A percentile compares a stretch with the other conserved stretches of the same genome.
Evolutionary conservation across 139 green algal species (phyloP).

Genomic region (Chlorella sp.): DNA sequence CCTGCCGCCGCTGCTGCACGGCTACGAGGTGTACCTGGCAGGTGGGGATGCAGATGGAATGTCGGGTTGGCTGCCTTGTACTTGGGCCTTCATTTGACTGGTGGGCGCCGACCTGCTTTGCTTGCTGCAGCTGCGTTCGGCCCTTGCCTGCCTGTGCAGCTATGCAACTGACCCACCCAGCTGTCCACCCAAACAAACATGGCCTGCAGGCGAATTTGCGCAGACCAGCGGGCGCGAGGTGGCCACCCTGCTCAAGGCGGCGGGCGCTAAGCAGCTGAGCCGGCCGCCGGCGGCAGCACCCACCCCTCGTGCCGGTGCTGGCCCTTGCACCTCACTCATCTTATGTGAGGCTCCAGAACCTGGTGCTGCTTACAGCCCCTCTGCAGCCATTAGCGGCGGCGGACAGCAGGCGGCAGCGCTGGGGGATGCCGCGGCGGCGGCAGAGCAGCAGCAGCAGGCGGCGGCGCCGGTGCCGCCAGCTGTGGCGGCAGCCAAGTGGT

Average conservation of each 20-base stretch:
- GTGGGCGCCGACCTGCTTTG: too few species aligned
- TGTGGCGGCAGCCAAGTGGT: slow-evolving; percentile 34
- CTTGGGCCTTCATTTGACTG: too few species aligned
- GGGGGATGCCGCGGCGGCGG: not conserved
- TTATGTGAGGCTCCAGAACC: slow-evolving; percentile 12
- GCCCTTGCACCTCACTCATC: slow-evolving; percentile 32
- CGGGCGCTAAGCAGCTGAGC: slow-evolving; percentile 18
- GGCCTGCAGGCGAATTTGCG: slow-evolving; percentile 23
- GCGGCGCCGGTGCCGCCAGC: not conserved
- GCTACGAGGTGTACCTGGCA: slow-evolving; percentile 41
- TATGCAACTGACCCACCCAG: too few species aligned
- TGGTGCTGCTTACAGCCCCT: not conserved
- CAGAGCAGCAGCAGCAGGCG: not conserved
- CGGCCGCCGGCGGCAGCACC: not conserved
- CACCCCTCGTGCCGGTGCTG: not conserved
- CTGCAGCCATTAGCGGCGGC: not conserved
- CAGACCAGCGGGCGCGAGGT: slow-evolving; percentile 2
- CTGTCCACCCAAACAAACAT: too few species aligned
- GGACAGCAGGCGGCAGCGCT: not conserved
- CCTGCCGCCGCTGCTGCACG: slow-evolving; percentile 38
- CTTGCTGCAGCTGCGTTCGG: too few species aligned
- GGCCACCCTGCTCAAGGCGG: slow-evolving; percentile 25
- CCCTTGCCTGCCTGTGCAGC: not conserved
- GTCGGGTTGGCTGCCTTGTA: too few species aligned
- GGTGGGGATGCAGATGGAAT: too few species aligned